These are phyloP conservation scores for Rachicladosporium sp. DNA, from an alignment of 2,329 filamentous ascomycete species.

Conservation along the genomic window DNA sequence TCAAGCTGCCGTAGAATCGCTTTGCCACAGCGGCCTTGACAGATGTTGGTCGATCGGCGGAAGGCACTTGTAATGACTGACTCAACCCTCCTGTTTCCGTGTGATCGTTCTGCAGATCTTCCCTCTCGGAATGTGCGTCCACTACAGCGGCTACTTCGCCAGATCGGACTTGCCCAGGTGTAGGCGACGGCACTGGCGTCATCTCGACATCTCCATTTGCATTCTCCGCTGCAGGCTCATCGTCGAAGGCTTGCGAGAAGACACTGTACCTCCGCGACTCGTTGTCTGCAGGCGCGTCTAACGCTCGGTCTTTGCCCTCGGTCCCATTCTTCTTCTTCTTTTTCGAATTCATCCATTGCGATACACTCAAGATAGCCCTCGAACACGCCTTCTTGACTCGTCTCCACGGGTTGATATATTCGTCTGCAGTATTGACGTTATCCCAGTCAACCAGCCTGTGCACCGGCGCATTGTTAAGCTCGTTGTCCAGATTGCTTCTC, in stretches of 20 bases:
- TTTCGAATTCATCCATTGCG: constrained; percentile 30
- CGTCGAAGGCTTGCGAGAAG: constrained; percentile 35
- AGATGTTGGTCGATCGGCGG: constrained; percentile 9
- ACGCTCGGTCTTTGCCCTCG: constrained; percentile 31
- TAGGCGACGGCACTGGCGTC: constrained; percentile 83
- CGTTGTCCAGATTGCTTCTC: constrained; percentile 78
- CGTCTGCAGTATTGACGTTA: constrained; percentile 86
- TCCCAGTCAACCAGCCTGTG: constrained; percentile 79
- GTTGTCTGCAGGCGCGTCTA: constrained; percentile 38
- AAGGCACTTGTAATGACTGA: constrained; percentile 20
- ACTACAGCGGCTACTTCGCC: constrained; percentile 23
- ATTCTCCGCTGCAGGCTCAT: constrained; percentile 26
- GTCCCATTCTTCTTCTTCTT: constrained; percentile 29
- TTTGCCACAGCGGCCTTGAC: constrained; percentile 22
- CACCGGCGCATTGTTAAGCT: constrained; percentile 91
- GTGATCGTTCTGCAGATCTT: constrained; percentile 11
- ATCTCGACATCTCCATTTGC: constrained; percentile 69
- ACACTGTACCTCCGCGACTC: constrained; percentile 38
- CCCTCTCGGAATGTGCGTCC: constrained; percentile 6
- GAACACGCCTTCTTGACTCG: constrained; percentile 81
- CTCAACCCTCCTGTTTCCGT: constrained; percentile 9
- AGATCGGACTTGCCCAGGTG: constrained; percentile 40
- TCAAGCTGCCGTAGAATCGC: constrained; percentile 53
- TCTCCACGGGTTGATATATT: constrained; percentile 77
- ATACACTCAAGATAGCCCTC: constrained; percentile 43